Percentiles rank a stretch among this genome's conserved stretches.
Conservation (phyloP, 768 basidiomycete species). For the Lentinula guzmanii region DNA sequence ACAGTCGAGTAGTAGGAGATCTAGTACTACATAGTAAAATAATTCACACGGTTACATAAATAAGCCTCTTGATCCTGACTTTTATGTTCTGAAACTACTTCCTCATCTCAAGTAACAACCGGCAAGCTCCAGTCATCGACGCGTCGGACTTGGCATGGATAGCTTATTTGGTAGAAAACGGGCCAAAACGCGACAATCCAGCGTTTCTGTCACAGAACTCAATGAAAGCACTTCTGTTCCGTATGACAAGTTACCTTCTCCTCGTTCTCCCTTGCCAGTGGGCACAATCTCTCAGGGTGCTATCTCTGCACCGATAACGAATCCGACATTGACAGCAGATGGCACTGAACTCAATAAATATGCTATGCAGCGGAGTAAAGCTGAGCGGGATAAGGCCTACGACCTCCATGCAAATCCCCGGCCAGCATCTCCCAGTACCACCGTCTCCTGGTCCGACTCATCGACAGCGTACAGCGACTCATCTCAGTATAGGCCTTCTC, state of each 20-base stretch:
- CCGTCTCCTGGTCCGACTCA: slow-evolving; percentile 39
- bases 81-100: not conserved
- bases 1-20: too few species aligned
- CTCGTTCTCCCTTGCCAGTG: slow-evolving; percentile 55
- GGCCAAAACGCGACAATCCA: slow-evolving; percentile 54
- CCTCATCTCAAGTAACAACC: not conserved
- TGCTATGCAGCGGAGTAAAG: slow-evolving; percentile 41
- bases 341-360: slow-evolving; percentile 70
- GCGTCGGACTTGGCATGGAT: slow-evolving; percentile 39
- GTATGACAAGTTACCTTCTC: slow-evolving; percentile 61
- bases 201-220: slow-evolving; percentile 52
- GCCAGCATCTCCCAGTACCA: slow-evolving; percentile 45
- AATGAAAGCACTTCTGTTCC: slow-evolving; percentile 57
- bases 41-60: not conserved
- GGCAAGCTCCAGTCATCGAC: not conserved
- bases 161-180: slow-evolving; percentile 63
- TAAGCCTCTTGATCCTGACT: not conserved
- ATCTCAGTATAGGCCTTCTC: slow-evolving; percentile 22
- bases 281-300: slow-evolving; percentile 46
- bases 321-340: slow-evolving; percentile 66
- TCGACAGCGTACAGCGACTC: slow-evolving; percentile 54
- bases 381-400: slow-evolving; percentile 52
- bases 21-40: too few species aligned
- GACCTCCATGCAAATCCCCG: slow-evolving; percentile 28
- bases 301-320: slow-evolving; percentile 76